A percentile compares a stretch with the other conserved stretches of the same genome.
These are phyloP conservation scores for Hortiboletus campestris DNA, from an alignment of 768 basidiomycete genomes.

Conservation along the genomic window DNA sequence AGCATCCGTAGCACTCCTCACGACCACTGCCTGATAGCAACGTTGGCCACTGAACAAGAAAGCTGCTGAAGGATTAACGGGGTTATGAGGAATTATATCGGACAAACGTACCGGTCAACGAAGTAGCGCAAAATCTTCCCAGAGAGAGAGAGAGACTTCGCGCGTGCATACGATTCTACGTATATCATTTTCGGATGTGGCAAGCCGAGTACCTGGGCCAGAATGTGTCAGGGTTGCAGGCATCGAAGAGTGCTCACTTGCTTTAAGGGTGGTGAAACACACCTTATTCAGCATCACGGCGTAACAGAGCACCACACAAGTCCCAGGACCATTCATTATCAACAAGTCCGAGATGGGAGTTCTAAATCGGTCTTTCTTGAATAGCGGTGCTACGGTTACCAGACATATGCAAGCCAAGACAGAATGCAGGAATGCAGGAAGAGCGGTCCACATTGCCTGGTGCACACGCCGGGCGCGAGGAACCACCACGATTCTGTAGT, in stretches of 20 bases:
- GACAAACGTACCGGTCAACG: conserved; percentile 75
- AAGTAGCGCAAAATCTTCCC: conserved; percentile 78
- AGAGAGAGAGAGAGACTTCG: conserved; percentile 75
- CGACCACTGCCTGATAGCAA: conserved; percentile 40
- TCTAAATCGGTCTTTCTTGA: conserved; percentile 19
- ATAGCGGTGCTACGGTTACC: conserved; percentile 53
- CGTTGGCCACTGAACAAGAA: conserved; percentile 89
- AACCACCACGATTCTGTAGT: conserved; percentile 59
- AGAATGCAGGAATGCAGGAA: conserved; percentile 61
- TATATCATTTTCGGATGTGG: conserved; percentile 75
- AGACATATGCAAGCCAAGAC: conserved; percentile 60
- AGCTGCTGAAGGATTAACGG: conserved; percentile 41
- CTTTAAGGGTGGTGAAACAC: conserved; percentile 25
- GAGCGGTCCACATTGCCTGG: conserved; percentile 70
- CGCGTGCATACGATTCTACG: conserved; percentile 92
- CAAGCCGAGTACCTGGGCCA: conserved; percentile 68
- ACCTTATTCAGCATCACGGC: conserved; percentile 74
- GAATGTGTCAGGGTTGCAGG: conserved; percentile 8
- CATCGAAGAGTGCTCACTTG: not conserved
- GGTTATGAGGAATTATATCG: conserved; percentile 39
- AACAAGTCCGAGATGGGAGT: conserved; percentile 66
- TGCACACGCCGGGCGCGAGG: conserved; percentile 89
- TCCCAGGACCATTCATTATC: conserved; percentile 93
- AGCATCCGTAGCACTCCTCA: conserved; percentile 59
- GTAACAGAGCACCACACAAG: conserved; percentile 76